Evolutionary conservation across 805 yeast genomes (phyloP).

Genomic region (Ogataea glucozyma): DNA sequence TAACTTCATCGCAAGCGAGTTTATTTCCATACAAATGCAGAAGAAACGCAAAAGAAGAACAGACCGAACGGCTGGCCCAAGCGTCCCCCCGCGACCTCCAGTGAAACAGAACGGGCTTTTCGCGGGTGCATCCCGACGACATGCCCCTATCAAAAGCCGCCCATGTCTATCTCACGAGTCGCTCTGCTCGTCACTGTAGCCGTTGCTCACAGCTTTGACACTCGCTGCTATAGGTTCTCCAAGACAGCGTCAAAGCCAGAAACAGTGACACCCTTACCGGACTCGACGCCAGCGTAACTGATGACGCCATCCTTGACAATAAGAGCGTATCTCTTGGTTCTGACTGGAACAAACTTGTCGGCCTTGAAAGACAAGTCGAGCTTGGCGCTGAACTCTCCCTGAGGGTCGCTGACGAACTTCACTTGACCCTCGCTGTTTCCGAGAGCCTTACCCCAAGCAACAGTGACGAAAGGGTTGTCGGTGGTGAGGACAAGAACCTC

Average conservation of each 20-base stretch:
- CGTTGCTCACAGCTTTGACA: neutral
- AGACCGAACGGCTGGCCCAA: too few relatives aligned
- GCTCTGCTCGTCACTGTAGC: too few relatives aligned
- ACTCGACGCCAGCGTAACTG: constrained; percentile 44
- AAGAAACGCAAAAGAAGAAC: too few relatives aligned
- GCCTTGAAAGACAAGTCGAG: constrained; percentile 59
- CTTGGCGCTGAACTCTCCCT: constrained; percentile 55
- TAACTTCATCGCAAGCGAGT: too few relatives aligned
- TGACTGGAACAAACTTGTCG: constrained; percentile 52
- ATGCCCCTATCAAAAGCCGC: too few relatives aligned
- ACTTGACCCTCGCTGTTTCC: constrained; percentile 37
- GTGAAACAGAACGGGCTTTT: too few relatives aligned
- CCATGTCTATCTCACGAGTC: too few relatives aligned
- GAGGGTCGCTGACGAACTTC: constrained; percentile 68
- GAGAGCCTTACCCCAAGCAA: constrained; percentile 51
- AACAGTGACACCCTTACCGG: constrained; percentile 42
- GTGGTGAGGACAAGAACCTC: constrained; percentile 41
- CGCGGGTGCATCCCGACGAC: too few relatives aligned
- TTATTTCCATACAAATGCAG: too few relatives aligned
- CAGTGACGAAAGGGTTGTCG: constrained; percentile 43
- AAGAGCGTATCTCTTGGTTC: constrained; percentile 73
- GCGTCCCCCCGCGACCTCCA: too few relatives aligned
- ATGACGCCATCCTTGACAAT: constrained; percentile 50
- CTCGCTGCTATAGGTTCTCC: constrained; percentile 17
- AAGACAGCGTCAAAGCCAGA: constrained; percentile 48